phyloP scores from a whole-genome alignment of 139 green algal genomes.

The Chlamydomonas eustigma region DNA sequence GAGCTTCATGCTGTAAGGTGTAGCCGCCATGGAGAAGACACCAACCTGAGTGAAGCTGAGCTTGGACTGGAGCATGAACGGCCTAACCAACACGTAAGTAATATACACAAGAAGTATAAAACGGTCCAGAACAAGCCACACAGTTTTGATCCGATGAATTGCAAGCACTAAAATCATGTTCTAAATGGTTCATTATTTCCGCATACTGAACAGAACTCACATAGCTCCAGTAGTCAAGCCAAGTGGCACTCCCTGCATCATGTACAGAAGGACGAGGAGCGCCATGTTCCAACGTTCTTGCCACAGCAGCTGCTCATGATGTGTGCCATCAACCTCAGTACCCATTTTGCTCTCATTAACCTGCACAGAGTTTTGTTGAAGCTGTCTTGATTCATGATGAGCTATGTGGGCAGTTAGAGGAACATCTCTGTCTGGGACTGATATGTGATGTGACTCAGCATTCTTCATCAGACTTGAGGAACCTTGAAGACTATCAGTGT shows the following conservation, averaged over 20 bases:
- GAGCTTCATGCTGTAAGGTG: slow-evolving; percentile 93
- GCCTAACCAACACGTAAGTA: slow-evolving; percentile 47
- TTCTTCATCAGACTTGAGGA: not conserved
- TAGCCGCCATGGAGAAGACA: slow-evolving; percentile 78
- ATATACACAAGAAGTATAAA: not conserved
- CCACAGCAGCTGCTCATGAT: not conserved
- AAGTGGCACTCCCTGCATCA: slow-evolving; percentile 83
- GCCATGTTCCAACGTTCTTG: slow-evolving; percentile 62
- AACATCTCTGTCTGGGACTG: not conserved
- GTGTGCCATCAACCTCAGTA: not conserved
- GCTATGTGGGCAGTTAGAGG: not conserved
- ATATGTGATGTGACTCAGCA: not conserved
- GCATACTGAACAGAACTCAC: slow-evolving; percentile 60
- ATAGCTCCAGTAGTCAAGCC: slow-evolving; percentile 81
- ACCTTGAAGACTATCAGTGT: no score
- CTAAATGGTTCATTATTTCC: not conserved
- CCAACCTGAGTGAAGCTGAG: slow-evolving; percentile 77
- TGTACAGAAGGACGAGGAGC: slow-evolving; percentile 82
- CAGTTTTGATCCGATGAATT: not conserved
- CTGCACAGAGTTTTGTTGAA: not conserved
- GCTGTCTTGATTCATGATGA: not conserved
- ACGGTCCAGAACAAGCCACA: not conserved
- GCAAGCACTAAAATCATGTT: not conserved
- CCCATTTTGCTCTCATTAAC: not conserved
- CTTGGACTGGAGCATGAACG: slow-evolving; percentile 79